Base-by-base conservation (phyloP, 441 rosid genomes). In the Breynia disticha region DNA sequence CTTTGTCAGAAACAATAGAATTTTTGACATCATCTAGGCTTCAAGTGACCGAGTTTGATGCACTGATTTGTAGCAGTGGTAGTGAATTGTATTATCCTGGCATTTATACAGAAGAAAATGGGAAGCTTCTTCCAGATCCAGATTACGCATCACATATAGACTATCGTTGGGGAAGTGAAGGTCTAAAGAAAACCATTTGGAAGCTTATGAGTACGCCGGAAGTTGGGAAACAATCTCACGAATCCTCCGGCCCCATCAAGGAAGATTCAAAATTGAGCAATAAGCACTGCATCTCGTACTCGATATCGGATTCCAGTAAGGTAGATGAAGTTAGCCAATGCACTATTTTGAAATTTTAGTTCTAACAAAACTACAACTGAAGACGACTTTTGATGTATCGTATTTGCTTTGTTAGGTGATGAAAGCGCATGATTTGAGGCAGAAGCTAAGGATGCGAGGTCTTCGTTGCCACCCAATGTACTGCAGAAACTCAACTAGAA, bases 401-500 rank as follows among this genome's bases (percentile, higher is more conserved):
- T 65, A 21, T 28, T 45, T 68, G 56, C 62, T 49, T 61, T 44
- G 67, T 44, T 79, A 91, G 98, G 86, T 75, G 9, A 76, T 66
- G 75, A 81, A 51, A 63, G 73, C 88, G 35, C 89, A 91, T 63
- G 95, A 91, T 62, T 75, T 91, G 82, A 81, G 95, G 62, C 97
- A 86, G 78, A 91, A 79, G 73, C 87, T 91, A 48, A 75, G 98
- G 68, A 73, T 91, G 77, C 67, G 98, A 38, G 98, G 97, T 20
- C 94, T 91, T 18, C 94, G 98, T 42, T 87, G 98, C 67, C 98
- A 91, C 73, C 94, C 87, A 0, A 88, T 91, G 95, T 91, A 91
- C 24, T 87, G 98, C 76, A 69, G 97, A 69, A 84, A 72, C 69
- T 79, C 84, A 6, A 84, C 87, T 4, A 78, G 86, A 66, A 45